A percentile compares a stretch with the other conserved stretches of the same genome.
Conservation (phyloP, 371 early-diverging fungal species). For the Mitosporidium daphniae region DNA sequence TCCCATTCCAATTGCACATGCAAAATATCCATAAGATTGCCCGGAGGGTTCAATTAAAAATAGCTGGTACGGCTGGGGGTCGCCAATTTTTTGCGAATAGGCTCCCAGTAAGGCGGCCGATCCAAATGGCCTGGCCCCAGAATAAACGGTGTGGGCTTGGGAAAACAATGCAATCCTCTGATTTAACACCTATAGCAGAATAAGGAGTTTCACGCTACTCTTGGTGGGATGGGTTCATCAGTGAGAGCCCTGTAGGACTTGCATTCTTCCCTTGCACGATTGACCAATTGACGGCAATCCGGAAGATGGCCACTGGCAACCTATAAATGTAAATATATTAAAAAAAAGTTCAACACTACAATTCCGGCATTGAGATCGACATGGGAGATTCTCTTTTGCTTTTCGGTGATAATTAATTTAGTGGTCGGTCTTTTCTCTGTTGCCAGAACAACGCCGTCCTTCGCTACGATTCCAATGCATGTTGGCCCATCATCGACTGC, state of each 20-base stretch:
- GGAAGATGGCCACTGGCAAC: slow-evolving; percentile 64
- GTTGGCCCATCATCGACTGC: slow-evolving; percentile 89
- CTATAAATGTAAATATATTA: slow-evolving; percentile 8
- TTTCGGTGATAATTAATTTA: slow-evolving; percentile 21
- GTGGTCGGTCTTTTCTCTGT: slow-evolving; percentile 75
- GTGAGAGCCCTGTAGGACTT: slow-evolving; percentile 46
- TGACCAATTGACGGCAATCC: slow-evolving; percentile 58
- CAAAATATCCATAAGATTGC: slow-evolving; percentile 36
- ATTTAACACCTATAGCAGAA: not conserved
- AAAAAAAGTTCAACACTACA: slow-evolving; percentile 13
- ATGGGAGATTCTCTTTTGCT: slow-evolving; percentile 49
- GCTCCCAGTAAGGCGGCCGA: slow-evolving; percentile 34
- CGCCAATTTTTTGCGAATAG: slow-evolving; percentile 21
- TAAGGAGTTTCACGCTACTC: slow-evolving; percentile 10
- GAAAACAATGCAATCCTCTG: slow-evolving; percentile 40
- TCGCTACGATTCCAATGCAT: slow-evolving; percentile 53
- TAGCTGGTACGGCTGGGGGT: slow-evolving; percentile 52
- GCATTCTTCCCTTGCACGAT: slow-evolving; percentile 58
- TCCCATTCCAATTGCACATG: slow-evolving; percentile 72
- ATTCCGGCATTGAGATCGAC: slow-evolving; percentile 65
- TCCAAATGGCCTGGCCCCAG: slow-evolving; percentile 85
- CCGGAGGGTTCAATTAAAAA: slow-evolving; percentile 87
- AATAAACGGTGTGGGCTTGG: slow-evolving; percentile 72
- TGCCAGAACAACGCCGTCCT: slow-evolving; percentile 72
- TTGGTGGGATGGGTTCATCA: slow-evolving; percentile 34